phyloP scores from a whole-genome alignment of 768 basidiomycete genomes.

The Dentipellis sp. region DNA sequence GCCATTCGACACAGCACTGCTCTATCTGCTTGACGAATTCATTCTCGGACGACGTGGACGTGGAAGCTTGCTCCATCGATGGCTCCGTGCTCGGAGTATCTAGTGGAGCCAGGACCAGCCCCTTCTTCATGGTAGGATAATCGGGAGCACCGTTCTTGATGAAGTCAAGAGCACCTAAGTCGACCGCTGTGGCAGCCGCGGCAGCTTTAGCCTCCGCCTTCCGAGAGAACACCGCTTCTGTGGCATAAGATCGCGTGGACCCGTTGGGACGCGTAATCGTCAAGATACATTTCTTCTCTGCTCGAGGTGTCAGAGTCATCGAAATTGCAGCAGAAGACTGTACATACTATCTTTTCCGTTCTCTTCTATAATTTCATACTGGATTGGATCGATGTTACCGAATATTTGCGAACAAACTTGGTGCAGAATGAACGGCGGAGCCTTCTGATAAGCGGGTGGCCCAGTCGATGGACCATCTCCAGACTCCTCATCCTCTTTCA shows the following conservation, averaged over 20 bases:
- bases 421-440: conserved; percentile 13
- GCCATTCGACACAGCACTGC: conserved; percentile 44
- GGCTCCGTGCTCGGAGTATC: conserved; percentile 13
- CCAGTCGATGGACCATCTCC: too few species aligned
- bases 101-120: conserved; percentile 23
- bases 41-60: conserved; percentile 8
- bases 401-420: conserved; percentile 19
- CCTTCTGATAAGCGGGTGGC: background rate
- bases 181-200: conserved; percentile 44
- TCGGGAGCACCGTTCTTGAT: conserved; percentile 37
- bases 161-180: conserved; percentile 54
- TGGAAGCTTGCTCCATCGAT: background rate
- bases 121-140: conserved; percentile 22
- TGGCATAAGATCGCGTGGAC: conserved; percentile 41
- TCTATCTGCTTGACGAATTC: conserved; percentile 36
- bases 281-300: conserved; percentile 53
- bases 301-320: background rate
- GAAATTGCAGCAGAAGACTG: background rate
- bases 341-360: conserved; percentile 8
- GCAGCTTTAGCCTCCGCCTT: conserved; percentile 46
- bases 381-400: conserved; percentile 15
- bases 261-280: conserved; percentile 52
- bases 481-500: too few species aligned
- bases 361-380: conserved; percentile 16
- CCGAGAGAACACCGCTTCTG: conserved; percentile 32